Evolutionary conservation across 768 basidiomycete species (phyloP).

Genomic region (Hygrocybe punicea): DNA sequence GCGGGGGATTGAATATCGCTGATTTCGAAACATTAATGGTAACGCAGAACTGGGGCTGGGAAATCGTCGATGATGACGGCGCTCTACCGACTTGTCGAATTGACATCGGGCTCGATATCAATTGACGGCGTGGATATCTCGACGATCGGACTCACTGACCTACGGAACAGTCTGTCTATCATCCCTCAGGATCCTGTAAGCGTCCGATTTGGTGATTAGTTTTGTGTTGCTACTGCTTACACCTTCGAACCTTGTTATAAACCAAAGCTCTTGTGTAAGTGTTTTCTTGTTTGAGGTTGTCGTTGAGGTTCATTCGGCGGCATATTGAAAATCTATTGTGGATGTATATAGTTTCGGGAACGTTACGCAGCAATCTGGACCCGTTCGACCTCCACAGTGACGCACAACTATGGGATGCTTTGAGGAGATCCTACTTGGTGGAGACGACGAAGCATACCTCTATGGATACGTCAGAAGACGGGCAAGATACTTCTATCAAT

Average conservation of each 20-base stretch:
- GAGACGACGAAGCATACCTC: conserved; percentile 42
- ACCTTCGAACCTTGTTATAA: conserved; percentile 7
- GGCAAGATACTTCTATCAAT: conserved; percentile 45
- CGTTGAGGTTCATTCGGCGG: too few relatives aligned
- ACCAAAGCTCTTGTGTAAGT: conserved; percentile 48
- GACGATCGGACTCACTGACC: conserved; percentile 69
- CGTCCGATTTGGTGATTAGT: conserved; percentile 7
- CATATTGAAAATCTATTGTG: too few relatives aligned
- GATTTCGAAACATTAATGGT: conserved; percentile 2
- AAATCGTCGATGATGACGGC: conserved; percentile 90
- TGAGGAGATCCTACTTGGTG: conserved; percentile 80
- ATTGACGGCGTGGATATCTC: conserved; percentile 87
- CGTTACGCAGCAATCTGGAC: conserved; percentile 82
- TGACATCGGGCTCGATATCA: conserved; percentile 65
- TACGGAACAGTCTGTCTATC: conserved; percentile 67
- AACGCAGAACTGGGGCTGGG: conserved; percentile 76
- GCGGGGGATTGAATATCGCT: too few relatives aligned
- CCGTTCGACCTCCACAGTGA: conserved; percentile 83
- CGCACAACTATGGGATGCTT: conserved; percentile 79
- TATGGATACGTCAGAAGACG: conserved; percentile 33
- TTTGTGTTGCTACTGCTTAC: conserved; percentile 7
- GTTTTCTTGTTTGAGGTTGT: neutral
- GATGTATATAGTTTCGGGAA: conserved; percentile 71
- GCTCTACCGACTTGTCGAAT: conserved; percentile 81
- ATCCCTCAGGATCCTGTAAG: conserved; percentile 81